phyloP scores from a whole-genome alignment of 768 basidiomycete genomes.

The Lactifluus pinguis region DNA sequence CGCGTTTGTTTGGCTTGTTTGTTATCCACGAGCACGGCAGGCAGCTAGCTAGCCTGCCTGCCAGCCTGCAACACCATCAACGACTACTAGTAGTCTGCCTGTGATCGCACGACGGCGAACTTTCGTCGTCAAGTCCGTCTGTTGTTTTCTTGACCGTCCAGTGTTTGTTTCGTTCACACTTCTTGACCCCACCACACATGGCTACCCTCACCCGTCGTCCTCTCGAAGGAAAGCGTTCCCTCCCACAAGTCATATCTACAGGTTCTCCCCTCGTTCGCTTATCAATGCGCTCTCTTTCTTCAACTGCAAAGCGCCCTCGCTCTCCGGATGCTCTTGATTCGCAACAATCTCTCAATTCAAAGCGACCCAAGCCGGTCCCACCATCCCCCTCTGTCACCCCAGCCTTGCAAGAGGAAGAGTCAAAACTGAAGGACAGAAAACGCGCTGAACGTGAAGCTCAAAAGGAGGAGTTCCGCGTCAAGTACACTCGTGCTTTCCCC shows the following conservation, averaged over 20 bases:
- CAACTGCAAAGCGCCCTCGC: conserved; percentile 14
- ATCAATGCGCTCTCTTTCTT: conserved; percentile 12
- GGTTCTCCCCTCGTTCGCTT: conserved; percentile 13
- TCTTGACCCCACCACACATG: conserved; percentile 1
- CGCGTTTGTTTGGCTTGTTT: conserved; percentile 21
- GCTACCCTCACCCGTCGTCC: conserved; percentile 18
- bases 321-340: conserved; percentile 18
- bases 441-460: conserved; percentile 19
- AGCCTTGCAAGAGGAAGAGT: conserved; percentile 13
- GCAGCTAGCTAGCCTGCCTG: neutral
- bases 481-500: conserved; percentile 47
- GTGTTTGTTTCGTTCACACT: neutral
- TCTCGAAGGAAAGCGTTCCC: conserved; percentile 17
- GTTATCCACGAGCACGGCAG: neutral
- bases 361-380: conserved; percentile 13
- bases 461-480: conserved; percentile 16
- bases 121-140: neutral
- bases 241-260: conserved; percentile 14
- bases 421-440: conserved; percentile 15
- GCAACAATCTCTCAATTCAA: conserved; percentile 15
- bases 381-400: conserved; percentile 7
- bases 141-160: conserved; percentile 4
- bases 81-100: too few relatives aligned
- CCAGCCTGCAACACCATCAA: neutral
- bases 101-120: neutral